Percentiles rank a stretch among this genome's conserved stretches.
phyloP scores from a whole-genome alignment of 257 asterid species.

The Fraxinus pennsylvanica region DNA sequence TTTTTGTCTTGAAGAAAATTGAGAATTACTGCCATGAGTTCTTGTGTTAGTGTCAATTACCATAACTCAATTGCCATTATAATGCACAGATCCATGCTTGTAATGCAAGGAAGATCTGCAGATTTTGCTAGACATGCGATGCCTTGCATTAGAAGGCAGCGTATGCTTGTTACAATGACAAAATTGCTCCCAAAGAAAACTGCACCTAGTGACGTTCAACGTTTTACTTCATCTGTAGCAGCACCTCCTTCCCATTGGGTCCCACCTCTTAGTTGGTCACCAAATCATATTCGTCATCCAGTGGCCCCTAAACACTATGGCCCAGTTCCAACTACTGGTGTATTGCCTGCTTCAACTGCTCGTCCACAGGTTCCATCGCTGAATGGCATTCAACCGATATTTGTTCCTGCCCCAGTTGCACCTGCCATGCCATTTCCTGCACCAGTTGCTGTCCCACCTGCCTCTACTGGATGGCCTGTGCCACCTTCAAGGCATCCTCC shows the following conservation, averaged over 20 bases:
- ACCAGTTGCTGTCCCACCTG: conserved; percentile 52
- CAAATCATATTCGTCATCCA: conserved; percentile 52
- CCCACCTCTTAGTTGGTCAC: conserved; percentile 60
- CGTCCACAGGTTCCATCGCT: conserved; percentile 42
- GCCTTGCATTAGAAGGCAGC: conserved; percentile 60
- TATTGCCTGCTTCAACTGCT: conserved; percentile 40
- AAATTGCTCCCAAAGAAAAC: conserved; percentile 63
- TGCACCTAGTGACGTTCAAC: conserved; percentile 35
- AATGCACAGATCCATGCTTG: conserved; percentile 60
- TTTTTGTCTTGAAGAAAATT: neutral
- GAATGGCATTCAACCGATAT: conserved; percentile 59
- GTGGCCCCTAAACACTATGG: conserved; percentile 47
- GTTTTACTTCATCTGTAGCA: conserved; percentile 33
- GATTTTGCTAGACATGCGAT: conserved; percentile 68
- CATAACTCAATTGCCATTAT: conserved; percentile 11
- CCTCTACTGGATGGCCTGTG: conserved; percentile 59
- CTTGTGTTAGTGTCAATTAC: neutral
- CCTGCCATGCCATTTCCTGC: conserved; percentile 58
- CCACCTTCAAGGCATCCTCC: conserved; percentile 57
- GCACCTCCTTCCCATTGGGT: conserved; percentile 52
- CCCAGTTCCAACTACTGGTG: conserved; percentile 46
- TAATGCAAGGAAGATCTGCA: conserved; percentile 72
- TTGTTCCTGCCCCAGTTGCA: conserved; percentile 48
- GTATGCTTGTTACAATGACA: conserved; percentile 61
- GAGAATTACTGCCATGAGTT: neutral